Percentiles rank a stretch among this genome's conserved stretches.
phyloP scores from a whole-genome alignment of 306 rosid species.

The Prunus mume region DNA sequence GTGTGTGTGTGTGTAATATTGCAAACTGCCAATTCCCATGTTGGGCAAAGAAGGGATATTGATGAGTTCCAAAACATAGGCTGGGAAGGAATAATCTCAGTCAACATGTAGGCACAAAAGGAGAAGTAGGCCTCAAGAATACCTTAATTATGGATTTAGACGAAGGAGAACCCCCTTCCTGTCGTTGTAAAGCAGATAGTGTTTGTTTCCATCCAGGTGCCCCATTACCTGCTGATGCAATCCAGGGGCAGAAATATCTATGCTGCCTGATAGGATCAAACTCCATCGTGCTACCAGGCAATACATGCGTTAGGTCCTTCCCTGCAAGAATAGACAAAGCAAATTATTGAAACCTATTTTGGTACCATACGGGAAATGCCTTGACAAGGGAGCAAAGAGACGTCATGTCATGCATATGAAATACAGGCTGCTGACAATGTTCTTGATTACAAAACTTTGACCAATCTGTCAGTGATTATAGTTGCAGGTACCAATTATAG shows the following conservation, averaged over 20 bases:
- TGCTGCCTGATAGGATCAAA: conserved; percentile 95
- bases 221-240: conserved; percentile 46
- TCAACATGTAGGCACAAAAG: background rate
- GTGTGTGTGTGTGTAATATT: background rate
- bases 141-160: conserved; percentile 63
- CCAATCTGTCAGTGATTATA: background rate
- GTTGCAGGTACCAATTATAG: background rate
- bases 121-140: conserved; percentile 21
- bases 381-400: background rate
- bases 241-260: conserved; percentile 97
- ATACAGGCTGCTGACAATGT: background rate
- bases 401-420: background rate
- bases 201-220: conserved; percentile 94
- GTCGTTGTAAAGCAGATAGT: conserved; percentile 61
- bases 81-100: background rate
- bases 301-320: conserved; percentile 34
- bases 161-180: conserved; percentile 47
- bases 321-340: conserved; percentile 38
- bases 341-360: conserved; percentile 20
- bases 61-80: background rate
- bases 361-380: background rate
- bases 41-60: background rate
- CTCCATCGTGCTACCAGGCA: conserved; percentile 46
- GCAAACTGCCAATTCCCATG: background rate
- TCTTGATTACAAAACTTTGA: background rate